Conservation (phyloP, 148 eudicot genomes). For the Polygonum aviculare region DNA sequence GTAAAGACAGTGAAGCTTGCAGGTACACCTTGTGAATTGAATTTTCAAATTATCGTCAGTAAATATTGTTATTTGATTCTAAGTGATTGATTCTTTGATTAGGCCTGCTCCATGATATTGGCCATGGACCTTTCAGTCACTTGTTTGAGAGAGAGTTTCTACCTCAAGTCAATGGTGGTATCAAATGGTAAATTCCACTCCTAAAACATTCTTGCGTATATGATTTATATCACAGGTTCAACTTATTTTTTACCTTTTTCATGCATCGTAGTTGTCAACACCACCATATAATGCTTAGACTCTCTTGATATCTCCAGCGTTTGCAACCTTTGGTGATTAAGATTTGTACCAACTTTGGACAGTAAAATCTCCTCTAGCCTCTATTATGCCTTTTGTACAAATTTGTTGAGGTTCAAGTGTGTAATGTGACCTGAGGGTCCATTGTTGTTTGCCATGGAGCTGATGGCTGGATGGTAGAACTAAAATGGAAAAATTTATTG, state of each 20-base stretch:
- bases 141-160: conserved; percentile 82
- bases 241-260: neutral
- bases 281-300: neutral
- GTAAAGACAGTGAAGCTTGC: conserved; percentile 77
- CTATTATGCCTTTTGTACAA: neutral
- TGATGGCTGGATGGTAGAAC: neutral
- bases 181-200: conserved; percentile 46
- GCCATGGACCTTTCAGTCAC: conserved; percentile 99
- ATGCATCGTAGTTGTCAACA: neutral
- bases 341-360: neutral
- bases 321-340: neutral
- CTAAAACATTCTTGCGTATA: neutral
- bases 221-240: neutral
- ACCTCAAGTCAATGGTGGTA: conserved; percentile 54
- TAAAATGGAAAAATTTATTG: neutral
- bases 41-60: neutral
- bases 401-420: neutral
- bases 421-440: neutral
- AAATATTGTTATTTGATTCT: neutral
- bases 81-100: neutral
- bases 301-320: neutral
- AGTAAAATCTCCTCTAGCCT: neutral
- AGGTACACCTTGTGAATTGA: conserved; percentile 26
- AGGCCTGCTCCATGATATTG: conserved; percentile 93
- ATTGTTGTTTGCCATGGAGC: neutral